These are phyloP conservation scores for Hypoxylon intermedium DNA, from an alignment of 495 filamentous ascomycete species.

Conservation along the genomic window DNA sequence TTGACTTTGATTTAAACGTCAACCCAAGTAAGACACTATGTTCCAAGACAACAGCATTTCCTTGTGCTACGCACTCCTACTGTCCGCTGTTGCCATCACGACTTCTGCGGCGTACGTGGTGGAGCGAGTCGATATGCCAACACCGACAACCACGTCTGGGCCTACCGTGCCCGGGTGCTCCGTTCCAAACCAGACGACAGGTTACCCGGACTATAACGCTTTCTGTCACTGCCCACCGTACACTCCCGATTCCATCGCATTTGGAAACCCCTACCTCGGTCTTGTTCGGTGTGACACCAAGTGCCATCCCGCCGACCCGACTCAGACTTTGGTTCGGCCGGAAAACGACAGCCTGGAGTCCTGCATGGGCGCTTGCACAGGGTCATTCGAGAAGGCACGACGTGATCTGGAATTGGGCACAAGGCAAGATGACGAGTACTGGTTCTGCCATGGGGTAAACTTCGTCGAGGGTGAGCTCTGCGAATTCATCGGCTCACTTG, in stretches of 20 bases:
- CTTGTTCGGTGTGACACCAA: constrained; percentile 37
- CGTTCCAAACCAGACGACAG: constrained; percentile 25
- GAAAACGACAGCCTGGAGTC: constrained; percentile 29
- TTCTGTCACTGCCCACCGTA: constrained; percentile 37
- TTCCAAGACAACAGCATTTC: constrained; percentile 3
- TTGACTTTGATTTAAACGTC: neutral
- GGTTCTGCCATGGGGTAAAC: constrained; percentile 45
- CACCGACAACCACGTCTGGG: constrained; percentile 6
- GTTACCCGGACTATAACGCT: constrained; percentile 38
- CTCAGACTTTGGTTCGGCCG: constrained; percentile 20
- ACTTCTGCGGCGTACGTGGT: constrained; percentile 4
- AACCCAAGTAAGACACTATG: constrained; percentile 10
- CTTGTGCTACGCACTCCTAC: constrained; percentile 1
- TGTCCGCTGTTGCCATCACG: constrained; percentile 9
- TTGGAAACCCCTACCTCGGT: constrained; percentile 40
- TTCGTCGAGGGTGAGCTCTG: constrained; percentile 39
- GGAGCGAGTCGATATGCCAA: constrained; percentile 1
- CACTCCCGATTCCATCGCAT: constrained; percentile 19
- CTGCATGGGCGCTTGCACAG: constrained; percentile 38
- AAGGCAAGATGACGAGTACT: constrained; percentile 30
- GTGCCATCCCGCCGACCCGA: constrained; percentile 25
- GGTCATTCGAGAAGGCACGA: constrained; percentile 39
- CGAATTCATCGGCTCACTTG: constrained; percentile 39
- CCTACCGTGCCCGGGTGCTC: constrained; percentile 19
- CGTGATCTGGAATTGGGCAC: constrained; percentile 14